These are phyloP conservation scores for Macaranga tanarius DNA, from an alignment of 441 rosid genomes.

Conservation along the genomic window DNA sequence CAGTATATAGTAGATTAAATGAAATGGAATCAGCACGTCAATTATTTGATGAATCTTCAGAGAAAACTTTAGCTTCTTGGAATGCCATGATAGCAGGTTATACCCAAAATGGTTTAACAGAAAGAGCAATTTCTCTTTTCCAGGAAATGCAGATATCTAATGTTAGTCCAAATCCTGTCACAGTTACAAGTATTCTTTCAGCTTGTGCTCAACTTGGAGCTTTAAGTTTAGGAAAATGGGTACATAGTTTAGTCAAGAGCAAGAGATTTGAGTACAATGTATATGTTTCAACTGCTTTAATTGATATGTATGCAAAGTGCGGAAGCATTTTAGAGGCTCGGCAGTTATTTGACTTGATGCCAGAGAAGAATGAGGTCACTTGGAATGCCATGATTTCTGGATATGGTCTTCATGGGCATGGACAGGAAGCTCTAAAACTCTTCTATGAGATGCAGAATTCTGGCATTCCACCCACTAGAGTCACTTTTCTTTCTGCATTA, in stretches of 20 bases:
- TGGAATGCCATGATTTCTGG: constrained; percentile 87
- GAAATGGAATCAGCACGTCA: constrained; percentile 54
- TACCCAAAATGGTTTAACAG: constrained; percentile 72
- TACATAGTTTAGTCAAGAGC: constrained; percentile 51
- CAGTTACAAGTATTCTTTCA: constrained; percentile 65
- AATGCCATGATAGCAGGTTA: constrained; percentile 84
- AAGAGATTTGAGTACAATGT: constrained; percentile 54
- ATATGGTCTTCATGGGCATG: constrained; percentile 79
- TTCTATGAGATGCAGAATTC: constrained; percentile 57
- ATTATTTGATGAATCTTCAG: constrained; percentile 51
- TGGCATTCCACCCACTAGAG: constrained; percentile 48
- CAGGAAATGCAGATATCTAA: constrained; percentile 55
- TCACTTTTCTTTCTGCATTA: constrained; percentile 65
- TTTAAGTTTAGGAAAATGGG: constrained; percentile 73
- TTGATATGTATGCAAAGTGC: constrained; percentile 84
- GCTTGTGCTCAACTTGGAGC: constrained; percentile 83
- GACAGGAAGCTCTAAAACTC: constrained; percentile 59
- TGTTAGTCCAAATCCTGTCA: constrained; percentile 60
- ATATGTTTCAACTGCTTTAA: constrained; percentile 69
- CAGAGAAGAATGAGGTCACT: constrained; percentile 68
- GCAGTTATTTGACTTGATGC: constrained; percentile 50
- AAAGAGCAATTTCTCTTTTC: constrained; percentile 62
- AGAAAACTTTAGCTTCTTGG: constrained; percentile 73
- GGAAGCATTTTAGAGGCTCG: constrained; percentile 71
- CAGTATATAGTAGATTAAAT: constrained; percentile 60